phyloP scores from a whole-genome alignment of 148 eudicot species.

The Cornus kousa region DNA sequence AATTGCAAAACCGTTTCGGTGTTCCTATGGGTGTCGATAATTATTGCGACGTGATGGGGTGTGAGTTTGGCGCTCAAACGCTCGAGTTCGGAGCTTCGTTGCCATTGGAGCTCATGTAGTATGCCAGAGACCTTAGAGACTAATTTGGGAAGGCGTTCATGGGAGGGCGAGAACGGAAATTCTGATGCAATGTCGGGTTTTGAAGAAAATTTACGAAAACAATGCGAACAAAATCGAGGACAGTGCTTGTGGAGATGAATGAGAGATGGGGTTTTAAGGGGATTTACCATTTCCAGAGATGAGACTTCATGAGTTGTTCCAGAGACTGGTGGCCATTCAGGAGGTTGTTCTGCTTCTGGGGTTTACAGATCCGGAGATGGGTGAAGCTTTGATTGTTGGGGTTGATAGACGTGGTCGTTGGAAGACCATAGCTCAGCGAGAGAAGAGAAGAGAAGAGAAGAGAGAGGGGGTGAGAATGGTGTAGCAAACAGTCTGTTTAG shows the following conservation, averaged over 20 bases:
- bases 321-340: slow-evolving; percentile 16
- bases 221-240: slow-evolving; percentile 21
- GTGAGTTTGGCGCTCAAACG: slow-evolving; percentile 33
- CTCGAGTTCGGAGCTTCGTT: slow-evolving; percentile 41
- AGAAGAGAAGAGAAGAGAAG: background rate
- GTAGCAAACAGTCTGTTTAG: background rate
- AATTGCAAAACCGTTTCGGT: slow-evolving; percentile 41
- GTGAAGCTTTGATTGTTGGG: background rate
- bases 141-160: slow-evolving; percentile 6
- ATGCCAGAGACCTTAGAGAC: slow-evolving; percentile 43
- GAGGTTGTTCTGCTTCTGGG: background rate
- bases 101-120: slow-evolving; percentile 37
- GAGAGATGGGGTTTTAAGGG: slow-evolving; percentile 30
- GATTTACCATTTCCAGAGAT: slow-evolving; percentile 43
- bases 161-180: slow-evolving; percentile 8
- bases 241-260: slow-evolving; percentile 12
- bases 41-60: slow-evolving; percentile 41
- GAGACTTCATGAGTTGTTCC: slow-evolving; percentile 22
- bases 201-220: slow-evolving; percentile 33
- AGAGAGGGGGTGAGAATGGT: slow-evolving; percentile 8
- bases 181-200: slow-evolving; percentile 19
- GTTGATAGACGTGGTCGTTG: slow-evolving; percentile 36
- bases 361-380: slow-evolving; percentile 1
- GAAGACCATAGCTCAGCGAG: slow-evolving; percentile 26
- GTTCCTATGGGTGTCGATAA: slow-evolving; percentile 33